Evolutionary conservation across 176 grass and related monocot genomes (phyloP), one percentile per base, ranked within the genome.

Genomic region (Oryza punctata): DNA sequence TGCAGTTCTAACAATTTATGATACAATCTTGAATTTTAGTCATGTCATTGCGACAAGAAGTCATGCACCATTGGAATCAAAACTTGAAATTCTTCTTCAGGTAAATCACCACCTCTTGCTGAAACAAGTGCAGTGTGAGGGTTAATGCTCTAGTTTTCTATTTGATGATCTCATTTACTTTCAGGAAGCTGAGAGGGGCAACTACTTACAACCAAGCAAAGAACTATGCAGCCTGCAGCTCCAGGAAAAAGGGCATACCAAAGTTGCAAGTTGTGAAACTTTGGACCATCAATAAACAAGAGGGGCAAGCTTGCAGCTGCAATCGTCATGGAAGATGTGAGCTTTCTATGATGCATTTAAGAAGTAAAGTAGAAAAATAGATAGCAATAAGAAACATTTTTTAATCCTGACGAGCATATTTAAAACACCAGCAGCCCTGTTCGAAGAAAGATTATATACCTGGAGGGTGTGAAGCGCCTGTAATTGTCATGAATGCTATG

Each of bases 181-280:
- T 64, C 54, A 46, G 79, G 63, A 59, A 12, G 54, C 14, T 67
- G 46, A n/a, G 72, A 65, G 29, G 28, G 38, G 12, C 27, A 38
- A 43, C 37, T 80, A 91, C 93, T 95, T 90, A 98, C 93, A 84
- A 98, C 94, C 87, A 98, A 83, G 74, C 96, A 95, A 77, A 98
- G 96, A 80, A 98, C 8, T 52, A 83, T 33, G 23, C 96, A 98
- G 14, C 96, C 93, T 24, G 82, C 67, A 25, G 96, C 93, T 26
- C 96, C 93, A 70, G 96, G 96, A 78, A 98, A 98, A 74, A 98
- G 88, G 2, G 82, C 93, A 45, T 98, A 95, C 96, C 96, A 98
- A 38, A 90, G 67, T 78, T 95, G 82, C 78, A 98, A 77, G 26
- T 81, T 78, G 85, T 98, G 93, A 76, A 98, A 90, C 65, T 98